Evolutionary conservation across 2,329 filamentous ascomycete genomes (phyloP).

Genomic region (Xylaria sp.): DNA sequence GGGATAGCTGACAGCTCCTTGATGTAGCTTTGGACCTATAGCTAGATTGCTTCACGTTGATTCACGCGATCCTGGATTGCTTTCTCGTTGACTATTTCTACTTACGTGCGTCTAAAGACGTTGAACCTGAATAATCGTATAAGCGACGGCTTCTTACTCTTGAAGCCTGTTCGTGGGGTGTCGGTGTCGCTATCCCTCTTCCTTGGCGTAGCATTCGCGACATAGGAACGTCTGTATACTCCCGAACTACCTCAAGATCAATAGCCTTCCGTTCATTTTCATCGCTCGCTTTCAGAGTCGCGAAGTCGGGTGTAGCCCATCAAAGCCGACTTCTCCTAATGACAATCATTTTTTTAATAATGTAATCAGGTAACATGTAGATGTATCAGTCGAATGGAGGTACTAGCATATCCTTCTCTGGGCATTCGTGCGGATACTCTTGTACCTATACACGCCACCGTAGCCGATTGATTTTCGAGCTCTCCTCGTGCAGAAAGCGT

Average conservation of each 20-base stretch:
- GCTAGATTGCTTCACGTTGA: conserved; percentile 1
- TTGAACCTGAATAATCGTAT: not conserved
- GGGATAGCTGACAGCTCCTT: not conserved
- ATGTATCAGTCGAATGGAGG: conserved; percentile 4
- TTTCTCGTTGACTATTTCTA: not conserved
- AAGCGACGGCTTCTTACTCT: not conserved
- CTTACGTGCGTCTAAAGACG: not conserved
- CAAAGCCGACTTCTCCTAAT: not conserved
- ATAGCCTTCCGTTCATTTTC: not conserved
- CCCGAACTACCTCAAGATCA: not conserved
- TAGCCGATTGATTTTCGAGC: not conserved
- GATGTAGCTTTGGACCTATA: not conserved
- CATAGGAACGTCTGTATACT: not conserved
- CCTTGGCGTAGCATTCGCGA: not conserved
- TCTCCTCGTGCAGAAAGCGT: not conserved
- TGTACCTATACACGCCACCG: not conserved
- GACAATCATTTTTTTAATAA: not conserved
- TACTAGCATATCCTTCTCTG: not conserved
- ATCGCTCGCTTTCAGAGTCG: not conserved
- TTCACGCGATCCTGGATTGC: not conserved
- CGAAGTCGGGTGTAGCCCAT: not conserved
- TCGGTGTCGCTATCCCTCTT: not conserved
- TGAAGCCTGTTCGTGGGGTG: not conserved
- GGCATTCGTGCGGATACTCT: conserved; percentile 1
- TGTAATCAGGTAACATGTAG: not conserved